Conservation (phyloP, 2,329 filamentous ascomycete genomes). For the Xylariaceae sp. region DNA sequence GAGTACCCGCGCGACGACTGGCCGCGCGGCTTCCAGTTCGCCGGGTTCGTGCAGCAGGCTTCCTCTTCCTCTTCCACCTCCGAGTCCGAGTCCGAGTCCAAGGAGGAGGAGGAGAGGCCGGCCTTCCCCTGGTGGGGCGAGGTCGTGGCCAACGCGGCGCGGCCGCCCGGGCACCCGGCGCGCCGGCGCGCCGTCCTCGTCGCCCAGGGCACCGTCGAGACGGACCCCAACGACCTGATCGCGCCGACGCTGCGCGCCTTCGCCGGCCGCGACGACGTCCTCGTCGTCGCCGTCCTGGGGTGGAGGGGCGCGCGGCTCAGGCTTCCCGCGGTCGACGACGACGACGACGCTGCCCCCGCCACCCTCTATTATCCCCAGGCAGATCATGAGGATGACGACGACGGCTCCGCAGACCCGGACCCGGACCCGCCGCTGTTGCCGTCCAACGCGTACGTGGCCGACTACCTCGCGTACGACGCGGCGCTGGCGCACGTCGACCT, state of each 20-base stretch:
- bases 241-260: slow-evolving; percentile 30
- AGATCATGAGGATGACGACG: neutral
- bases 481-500: slow-evolving; percentile 28
- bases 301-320: slow-evolving; percentile 22
- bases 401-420: too few relatives aligned
- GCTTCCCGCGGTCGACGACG: neutral
- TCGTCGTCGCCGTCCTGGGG: slow-evolving; percentile 30
- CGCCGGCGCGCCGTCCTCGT: slow-evolving; percentile 29
- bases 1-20: slow-evolving; percentile 31
- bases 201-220: slow-evolving; percentile 33
- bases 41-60: slow-evolving; percentile 25
- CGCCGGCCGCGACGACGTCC: slow-evolving; percentile 15
- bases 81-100: neutral
- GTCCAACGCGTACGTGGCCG: slow-evolving; percentile 25
- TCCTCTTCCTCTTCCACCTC: neutral
- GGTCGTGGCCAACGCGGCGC: slow-evolving; percentile 19
- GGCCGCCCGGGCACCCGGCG: slow-evolving; percentile 1
- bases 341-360: too few relatives aligned
- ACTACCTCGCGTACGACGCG: slow-evolving; percentile 32
- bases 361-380: neutral
- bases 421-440: too few relatives aligned
- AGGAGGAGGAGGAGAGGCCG: slow-evolving; percentile 7
- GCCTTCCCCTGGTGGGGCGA: slow-evolving; percentile 28
- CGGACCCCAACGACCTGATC: slow-evolving; percentile 29
- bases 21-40: slow-evolving; percentile 26